These are phyloP conservation scores for Lasiodiplodia sp. DNA, from an alignment of 2,329 filamentous ascomycete genomes.

Conservation along the genomic window DNA sequence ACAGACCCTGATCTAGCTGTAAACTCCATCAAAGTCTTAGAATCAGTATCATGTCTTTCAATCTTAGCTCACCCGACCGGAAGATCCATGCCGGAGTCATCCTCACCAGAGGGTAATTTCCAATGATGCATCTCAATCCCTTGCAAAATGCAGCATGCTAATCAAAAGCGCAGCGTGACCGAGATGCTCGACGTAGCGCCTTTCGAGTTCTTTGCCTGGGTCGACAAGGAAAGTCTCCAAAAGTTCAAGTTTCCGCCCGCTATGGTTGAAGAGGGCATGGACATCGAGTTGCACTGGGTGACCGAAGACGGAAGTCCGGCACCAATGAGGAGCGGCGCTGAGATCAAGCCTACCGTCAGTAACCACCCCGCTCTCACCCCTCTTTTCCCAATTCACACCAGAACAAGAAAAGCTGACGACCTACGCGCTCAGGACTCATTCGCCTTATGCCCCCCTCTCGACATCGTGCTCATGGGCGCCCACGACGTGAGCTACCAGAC, in stretches of 20 bases:
- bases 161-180: conserved; percentile 31
- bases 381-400: no score
- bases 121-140: neutral
- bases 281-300: conserved; percentile 44
- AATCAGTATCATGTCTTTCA: neutral
- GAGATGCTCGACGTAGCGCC: conserved; percentile 43
- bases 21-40: neutral
- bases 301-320: conserved; percentile 36
- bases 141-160: neutral
- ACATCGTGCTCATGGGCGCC: conserved; percentile 54
- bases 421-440: conserved; percentile 46
- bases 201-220: conserved; percentile 39
- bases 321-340: conserved; percentile 33
- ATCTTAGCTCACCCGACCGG: conserved; percentile 33
- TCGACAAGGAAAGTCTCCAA: conserved; percentile 34
- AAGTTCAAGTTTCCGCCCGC: conserved; percentile 32
- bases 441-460: conserved; percentile 49
- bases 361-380: neutral
- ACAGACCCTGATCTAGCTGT: neutral
- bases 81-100: conserved; percentile 35
- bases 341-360: conserved; percentile 33
- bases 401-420: no score
- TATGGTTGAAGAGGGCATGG: conserved; percentile 35
- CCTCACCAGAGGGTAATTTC: conserved; percentile 32
- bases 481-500: conserved; percentile 39